phyloP scores from a whole-genome alignment of 257 asterid genomes.

The Scutellaria barbata region DNA sequence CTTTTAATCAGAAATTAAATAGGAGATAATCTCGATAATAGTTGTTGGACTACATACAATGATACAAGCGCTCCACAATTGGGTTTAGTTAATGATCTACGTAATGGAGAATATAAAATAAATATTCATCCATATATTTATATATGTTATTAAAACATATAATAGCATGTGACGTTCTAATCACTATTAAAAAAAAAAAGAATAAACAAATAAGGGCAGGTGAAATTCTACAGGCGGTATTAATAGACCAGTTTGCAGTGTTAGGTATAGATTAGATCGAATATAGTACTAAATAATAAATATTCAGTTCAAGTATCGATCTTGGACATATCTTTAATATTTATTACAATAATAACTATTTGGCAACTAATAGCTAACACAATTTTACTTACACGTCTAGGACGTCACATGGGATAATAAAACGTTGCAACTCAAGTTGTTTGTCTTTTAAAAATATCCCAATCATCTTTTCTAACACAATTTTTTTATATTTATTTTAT shows the following conservation, averaged over 20 bases:
- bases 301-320: constrained; percentile 16
- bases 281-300: neutral
- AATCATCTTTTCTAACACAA: neutral
- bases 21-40: constrained; percentile 16
- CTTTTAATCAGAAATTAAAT: neutral
- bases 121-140: constrained; percentile 10
- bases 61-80: neutral
- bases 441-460: neutral
- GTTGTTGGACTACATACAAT: constrained; percentile 25
- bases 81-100: constrained; percentile 21
- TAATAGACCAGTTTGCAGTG: constrained; percentile 15
- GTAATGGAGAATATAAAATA: constrained; percentile 19
- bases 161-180: constrained; percentile 43
- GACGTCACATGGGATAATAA: constrained; percentile 23
- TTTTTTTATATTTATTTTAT: neutral
- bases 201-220: constrained; percentile 23
- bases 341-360: neutral
- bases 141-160: neutral
- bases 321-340: constrained; percentile 13
- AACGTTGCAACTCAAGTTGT: neutral
- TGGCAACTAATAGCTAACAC: constrained; percentile 16
- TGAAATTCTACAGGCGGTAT: constrained; percentile 2
- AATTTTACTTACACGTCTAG: constrained; percentile 2
- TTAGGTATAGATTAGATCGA: constrained; percentile 25
- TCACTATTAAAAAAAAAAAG: neutral